A percentile compares a stretch with the other conserved stretches of the same genome.
These are phyloP conservation scores for Candida succiphila DNA, from an alignment of 805 yeast species.

Conservation along the genomic window DNA sequence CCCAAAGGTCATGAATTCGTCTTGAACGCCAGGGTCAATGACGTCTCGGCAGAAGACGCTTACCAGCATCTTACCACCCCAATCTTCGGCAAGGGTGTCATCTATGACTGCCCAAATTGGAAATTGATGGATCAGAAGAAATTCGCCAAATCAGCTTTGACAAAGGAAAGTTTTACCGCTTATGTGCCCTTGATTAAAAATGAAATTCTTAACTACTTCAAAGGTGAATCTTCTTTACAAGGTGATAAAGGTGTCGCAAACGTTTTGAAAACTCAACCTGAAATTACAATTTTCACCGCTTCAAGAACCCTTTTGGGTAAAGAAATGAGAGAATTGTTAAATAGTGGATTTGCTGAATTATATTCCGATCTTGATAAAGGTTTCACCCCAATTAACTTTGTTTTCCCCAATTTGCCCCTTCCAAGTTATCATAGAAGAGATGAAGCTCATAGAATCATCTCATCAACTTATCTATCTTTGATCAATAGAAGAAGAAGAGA, in stretches of 20 bases:
- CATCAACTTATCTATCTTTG: conserved; percentile 70
- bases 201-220: conserved; percentile 64
- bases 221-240: conserved; percentile 38
- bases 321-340: conserved; percentile 78
- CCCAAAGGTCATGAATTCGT: conserved; percentile 98
- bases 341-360: conserved; percentile 72
- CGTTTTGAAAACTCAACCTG: conserved; percentile 83
- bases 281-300: conserved; percentile 93
- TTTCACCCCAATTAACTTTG: conserved; percentile 92
- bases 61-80: conserved; percentile 98
- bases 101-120: conserved; percentile 91
- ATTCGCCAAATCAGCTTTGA: conserved; percentile 84
- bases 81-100: conserved; percentile 94
- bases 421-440: conserved; percentile 73
- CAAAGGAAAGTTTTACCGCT: conserved; percentile 69
- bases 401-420: conserved; percentile 87
- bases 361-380: conserved; percentile 94
- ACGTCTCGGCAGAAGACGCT: conserved; percentile 94
- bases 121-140: conserved; percentile 97
- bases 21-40: conserved; percentile 78
- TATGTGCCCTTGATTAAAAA: conserved; percentile 85
- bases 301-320: conserved; percentile 86
- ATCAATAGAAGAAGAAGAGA: conserved; percentile 64
- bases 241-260: conserved; percentile 39
- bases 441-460: conserved; percentile 73